Base-by-base conservation (phyloP, 805 yeast genomes). In the Saturnispora besseyi region DNA sequence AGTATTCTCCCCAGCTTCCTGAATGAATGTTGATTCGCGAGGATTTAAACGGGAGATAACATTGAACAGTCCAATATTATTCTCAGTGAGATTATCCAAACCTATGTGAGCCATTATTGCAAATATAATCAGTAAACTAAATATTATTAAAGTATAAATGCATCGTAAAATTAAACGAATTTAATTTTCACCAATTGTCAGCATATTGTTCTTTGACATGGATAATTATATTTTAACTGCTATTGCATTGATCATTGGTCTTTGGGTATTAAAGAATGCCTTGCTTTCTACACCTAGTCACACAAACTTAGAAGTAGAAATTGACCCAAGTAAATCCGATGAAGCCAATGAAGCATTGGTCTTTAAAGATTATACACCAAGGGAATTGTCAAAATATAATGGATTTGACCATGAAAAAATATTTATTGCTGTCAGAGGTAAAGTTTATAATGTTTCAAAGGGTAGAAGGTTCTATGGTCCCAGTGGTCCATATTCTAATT, bases 391-490 rank as follows among this genome's bases (percentile, higher is more conserved):
- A 51, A 82, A 81, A 57, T 89, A 69, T 71, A 88, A 91, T 64
- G 98, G 98, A 1, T 77, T 71, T 48, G 88, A 84, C 55, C 82
- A 85, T 55, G 82, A 82, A 48, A 80, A 79, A 59, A 87, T 91
- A n/a, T 84, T 82, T 60, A 77, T 91, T 54, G 93, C 87, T 0
- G 87, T 91, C n/a, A 79, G 75, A 57, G 95, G 96, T 1, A 82
- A 75, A 26, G 96, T 91, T 3, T 91, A 77, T 60, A 96, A 91
- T 61, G 95, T 88, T 21, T 71, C 87, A 5, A 71, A 73, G 10
- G 95, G 95, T 0, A 78, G 90, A 55, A 77, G 78, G 44, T 90
- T 91, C 63, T 91, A 91, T 65, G 98, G 98, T 0, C 98, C 98
- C 6, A 87, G 91, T 30, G 97, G 97, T 0, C 96, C 96, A 0